Percentiles rank a stretch among this genome's conserved stretches.
phyloP scores from a whole-genome alignment of 1,139 yeast genomes.

The Saccharomyces hybrid region DNA sequence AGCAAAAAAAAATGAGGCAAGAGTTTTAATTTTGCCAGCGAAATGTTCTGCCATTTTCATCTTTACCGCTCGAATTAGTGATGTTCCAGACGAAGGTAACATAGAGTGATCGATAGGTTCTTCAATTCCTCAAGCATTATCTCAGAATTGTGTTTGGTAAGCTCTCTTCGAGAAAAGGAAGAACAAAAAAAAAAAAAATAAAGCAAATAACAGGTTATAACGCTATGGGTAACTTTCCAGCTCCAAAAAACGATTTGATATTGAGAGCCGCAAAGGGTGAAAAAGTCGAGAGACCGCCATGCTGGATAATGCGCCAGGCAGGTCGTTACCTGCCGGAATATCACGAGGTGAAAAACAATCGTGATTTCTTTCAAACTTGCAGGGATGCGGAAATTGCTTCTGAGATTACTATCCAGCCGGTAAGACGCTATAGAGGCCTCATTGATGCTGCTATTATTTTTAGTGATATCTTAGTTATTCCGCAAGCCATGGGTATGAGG shows the following conservation, averaged over 20 bases:
- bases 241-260: constrained; percentile 79
- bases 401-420: constrained; percentile 91
- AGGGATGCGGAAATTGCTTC: constrained; percentile 91
- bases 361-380: constrained; percentile 90
- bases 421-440: constrained; percentile 79
- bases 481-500: constrained; percentile 97
- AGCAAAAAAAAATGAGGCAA: background rate
- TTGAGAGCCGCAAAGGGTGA: constrained; percentile 85
- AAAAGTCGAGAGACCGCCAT: constrained; percentile 90
- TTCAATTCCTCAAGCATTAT: background rate
- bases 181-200: background rate
- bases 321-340: constrained; percentile 75
- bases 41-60: background rate
- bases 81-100: background rate
- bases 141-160: background rate
- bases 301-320: constrained; percentile 82
- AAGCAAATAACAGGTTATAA: background rate
- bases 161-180: background rate
- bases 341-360: constrained; percentile 76
- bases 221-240: constrained; percentile 40
- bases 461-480: constrained; percentile 90
- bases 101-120: background rate
- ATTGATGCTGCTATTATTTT: constrained; percentile 96
- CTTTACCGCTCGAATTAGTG: background rate
- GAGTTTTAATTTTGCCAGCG: background rate